Percentiles rank a stretch among this genome's conserved stretches.
phyloP scores from a whole-genome alignment of 202 grass and related monocot species.

The Saccharum hybrid region DNA sequence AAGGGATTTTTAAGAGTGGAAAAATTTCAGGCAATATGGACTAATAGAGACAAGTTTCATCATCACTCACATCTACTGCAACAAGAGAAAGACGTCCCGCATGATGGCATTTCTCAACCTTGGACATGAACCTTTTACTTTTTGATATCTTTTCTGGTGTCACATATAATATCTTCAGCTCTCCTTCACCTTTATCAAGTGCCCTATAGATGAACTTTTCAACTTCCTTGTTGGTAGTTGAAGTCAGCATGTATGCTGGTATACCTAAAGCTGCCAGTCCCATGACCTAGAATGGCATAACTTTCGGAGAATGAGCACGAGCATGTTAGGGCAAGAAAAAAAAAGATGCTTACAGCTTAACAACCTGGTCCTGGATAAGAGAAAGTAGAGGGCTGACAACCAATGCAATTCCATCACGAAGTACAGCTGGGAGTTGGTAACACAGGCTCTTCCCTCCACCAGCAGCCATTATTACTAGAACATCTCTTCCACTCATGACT shows the following conservation, averaged over 20 bases:
- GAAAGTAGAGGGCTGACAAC: slow-evolving; percentile 91
- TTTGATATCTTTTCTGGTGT: slow-evolving; percentile 97
- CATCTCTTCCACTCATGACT: slow-evolving; percentile 85
- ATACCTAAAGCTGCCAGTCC: slow-evolving; percentile 86
- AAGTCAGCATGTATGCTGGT: slow-evolving; percentile 85
- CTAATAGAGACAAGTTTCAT: background rate
- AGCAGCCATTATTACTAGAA: slow-evolving; percentile 96
- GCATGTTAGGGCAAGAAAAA: slow-evolving; percentile 25
- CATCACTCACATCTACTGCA: slow-evolving; percentile 90
- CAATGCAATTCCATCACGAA: slow-evolving; percentile 72
- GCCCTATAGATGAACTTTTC: slow-evolving; percentile 84
- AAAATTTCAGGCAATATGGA: background rate
- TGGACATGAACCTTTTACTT: slow-evolving; percentile 99
- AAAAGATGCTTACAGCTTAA: slow-evolving; percentile 16
- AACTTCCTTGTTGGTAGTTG: slow-evolving; percentile 80
- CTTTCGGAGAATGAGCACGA: slow-evolving; percentile 40
- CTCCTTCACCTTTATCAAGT: slow-evolving; percentile 89
- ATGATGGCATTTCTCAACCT: slow-evolving; percentile 96
- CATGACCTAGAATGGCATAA: slow-evolving; percentile 70
- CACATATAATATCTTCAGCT: slow-evolving; percentile 88
- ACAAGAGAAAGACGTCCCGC: slow-evolving; percentile 86
- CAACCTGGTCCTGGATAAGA: slow-evolving; percentile 91
- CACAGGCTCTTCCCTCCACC: slow-evolving; percentile 92
- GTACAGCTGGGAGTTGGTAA: slow-evolving; percentile 87
- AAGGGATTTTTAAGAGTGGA: background rate